These are phyloP conservation scores for Cytospora mali DNA, from an alignment of 2,329 filamentous ascomycete genomes.

Conservation along the genomic window DNA sequence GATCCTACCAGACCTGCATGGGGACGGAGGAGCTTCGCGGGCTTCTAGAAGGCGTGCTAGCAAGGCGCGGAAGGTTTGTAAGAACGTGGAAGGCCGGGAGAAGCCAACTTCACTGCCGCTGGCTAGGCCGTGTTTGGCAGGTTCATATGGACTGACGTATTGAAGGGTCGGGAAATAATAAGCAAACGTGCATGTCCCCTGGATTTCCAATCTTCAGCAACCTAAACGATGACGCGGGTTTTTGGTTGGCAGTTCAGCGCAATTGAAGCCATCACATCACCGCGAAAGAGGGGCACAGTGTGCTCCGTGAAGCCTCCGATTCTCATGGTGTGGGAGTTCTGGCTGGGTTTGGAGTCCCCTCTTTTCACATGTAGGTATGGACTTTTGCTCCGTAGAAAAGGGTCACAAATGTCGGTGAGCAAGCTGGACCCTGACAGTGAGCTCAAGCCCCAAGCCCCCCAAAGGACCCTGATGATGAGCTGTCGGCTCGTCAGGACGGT, in stretches of 20 bases:
- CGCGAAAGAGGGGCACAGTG: background rate
- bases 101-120: constrained; percentile 21
- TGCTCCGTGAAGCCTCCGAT: background rate
- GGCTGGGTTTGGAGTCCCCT: constrained; percentile 7
- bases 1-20: constrained; percentile 6
- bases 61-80: constrained; percentile 14
- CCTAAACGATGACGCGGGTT: background rate
- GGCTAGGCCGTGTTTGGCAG: constrained; percentile 27
- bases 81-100: constrained; percentile 14
- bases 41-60: constrained; percentile 27
- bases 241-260: background rate
- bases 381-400: constrained; percentile 8
- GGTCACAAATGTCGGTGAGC: constrained; percentile 28
- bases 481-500: background rate
- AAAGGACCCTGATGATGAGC: background rate
- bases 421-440: constrained; percentile 13
- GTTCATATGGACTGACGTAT: constrained; percentile 16
- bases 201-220: background rate
- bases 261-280: background rate
- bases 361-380: constrained; percentile 16
- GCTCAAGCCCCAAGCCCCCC: background rate
- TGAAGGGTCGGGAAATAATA: constrained; percentile 16
- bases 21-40: constrained; percentile 2
- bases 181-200: constrained; percentile 26
- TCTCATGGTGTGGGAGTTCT: background rate